Percentiles rank a stretch among this genome's conserved stretches.
Evolutionary conservation across 2,329 filamentous ascomycete species (phyloP).

Genomic region (Botrytis aclada): DNA sequence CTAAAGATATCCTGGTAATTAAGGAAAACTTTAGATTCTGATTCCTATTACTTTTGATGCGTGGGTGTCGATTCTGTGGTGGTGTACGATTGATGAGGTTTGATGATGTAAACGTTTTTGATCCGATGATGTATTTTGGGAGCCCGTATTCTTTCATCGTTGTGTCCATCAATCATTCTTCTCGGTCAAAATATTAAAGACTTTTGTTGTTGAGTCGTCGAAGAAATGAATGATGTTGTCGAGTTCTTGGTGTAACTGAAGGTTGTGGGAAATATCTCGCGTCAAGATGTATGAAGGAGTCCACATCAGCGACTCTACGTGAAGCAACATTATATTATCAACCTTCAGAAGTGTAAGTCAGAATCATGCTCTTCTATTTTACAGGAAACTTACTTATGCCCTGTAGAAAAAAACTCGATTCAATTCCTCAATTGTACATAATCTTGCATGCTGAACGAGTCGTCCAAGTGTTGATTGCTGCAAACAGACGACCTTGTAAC

Average conservation of each 20-base stretch:
- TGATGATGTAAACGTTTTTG: neutral
- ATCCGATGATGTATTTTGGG: neutral
- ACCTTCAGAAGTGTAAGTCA: neutral
- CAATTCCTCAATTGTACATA: neutral
- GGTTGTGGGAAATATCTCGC: neutral
- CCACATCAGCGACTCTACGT: neutral
- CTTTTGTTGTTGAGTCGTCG: neutral
- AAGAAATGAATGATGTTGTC: neutral
- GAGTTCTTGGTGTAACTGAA: neutral
- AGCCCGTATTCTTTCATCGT: neutral
- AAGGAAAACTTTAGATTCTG: neutral
- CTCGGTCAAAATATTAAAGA: neutral
- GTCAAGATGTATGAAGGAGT: neutral
- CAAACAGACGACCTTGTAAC: neutral
- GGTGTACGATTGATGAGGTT: neutral
- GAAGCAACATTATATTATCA: neutral
- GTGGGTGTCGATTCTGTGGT: neutral
- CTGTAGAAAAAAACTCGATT: neutral
- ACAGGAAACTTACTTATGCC: neutral
- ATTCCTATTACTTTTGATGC: neutral
- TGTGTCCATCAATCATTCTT: neutral
- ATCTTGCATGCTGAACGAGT: neutral
- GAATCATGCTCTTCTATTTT: neutral
- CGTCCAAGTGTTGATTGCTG: neutral
- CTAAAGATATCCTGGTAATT: conserved; percentile 5